Conservation (phyloP, 352 stramenopile species). For the Phytophthora meadii region DNA sequence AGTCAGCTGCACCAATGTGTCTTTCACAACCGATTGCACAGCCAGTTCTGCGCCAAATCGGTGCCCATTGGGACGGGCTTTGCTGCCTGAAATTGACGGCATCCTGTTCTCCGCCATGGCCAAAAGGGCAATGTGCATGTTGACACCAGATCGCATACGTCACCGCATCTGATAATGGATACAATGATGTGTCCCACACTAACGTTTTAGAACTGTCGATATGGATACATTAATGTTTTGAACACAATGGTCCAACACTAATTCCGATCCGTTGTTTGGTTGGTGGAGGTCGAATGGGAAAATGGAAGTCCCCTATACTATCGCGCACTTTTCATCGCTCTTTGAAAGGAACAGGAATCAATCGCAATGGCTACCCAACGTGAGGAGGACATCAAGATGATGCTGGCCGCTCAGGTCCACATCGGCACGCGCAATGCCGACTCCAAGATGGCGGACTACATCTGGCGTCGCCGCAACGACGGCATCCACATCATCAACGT, state of each 20-base stretch:
- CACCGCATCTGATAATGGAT: slow-evolving; percentile 36
- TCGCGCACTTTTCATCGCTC: slow-evolving; percentile 52
- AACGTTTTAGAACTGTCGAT: not conserved
- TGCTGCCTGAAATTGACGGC: not conserved
- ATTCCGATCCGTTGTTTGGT: slow-evolving; percentile 23
- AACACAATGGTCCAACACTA: not conserved
- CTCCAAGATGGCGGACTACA: slow-evolving; percentile 99
- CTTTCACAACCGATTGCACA: slow-evolving; percentile 2
- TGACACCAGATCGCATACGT: slow-evolving; percentile 29
- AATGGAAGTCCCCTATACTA: not conserved
- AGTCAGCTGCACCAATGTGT: slow-evolving; percentile 30
- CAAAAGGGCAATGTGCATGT: slow-evolving; percentile 11
- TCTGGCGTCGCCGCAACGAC: slow-evolving; percentile 99
- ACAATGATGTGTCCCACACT: slow-evolving; percentile 22
- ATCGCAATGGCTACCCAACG: slow-evolving; percentile 85
- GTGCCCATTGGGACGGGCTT: not conserved
- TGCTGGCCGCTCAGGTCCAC: slow-evolving; percentile 99
- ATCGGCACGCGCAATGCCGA: slow-evolving; percentile 99
- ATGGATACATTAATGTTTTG: too few species aligned
- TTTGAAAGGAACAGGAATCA: slow-evolving; percentile 57
- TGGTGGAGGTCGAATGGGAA: slow-evolving; percentile 25
- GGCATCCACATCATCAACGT: slow-evolving; percentile 99
- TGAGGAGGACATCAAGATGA: slow-evolving; percentile 99
- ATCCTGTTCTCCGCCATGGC: slow-evolving; percentile 3
- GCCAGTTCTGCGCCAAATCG: slow-evolving; percentile 5